Percentiles rank a stretch among this genome's conserved stretches.
These are phyloP conservation scores for Podospora pseudoanserina DNA, from an alignment of 495 filamentous ascomycete species.

Conservation along the genomic window DNA sequence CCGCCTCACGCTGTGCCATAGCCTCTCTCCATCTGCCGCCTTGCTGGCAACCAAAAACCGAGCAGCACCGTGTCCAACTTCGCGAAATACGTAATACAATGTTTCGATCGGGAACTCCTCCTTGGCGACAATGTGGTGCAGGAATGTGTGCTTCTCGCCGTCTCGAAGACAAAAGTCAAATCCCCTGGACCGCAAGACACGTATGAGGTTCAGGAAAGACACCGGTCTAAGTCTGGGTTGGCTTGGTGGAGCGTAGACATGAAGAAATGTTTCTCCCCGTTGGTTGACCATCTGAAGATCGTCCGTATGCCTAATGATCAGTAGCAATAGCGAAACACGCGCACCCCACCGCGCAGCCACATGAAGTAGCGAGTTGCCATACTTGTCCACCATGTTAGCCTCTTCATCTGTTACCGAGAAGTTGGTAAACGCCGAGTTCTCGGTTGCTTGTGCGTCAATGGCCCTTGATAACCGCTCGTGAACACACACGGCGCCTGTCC, in stretches of 20 bases:
- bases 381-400: conserved; percentile 31
- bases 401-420: conserved; percentile 32
- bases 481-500: conserved; percentile 18
- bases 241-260: conserved; percentile 31
- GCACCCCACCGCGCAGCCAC: conserved; percentile 35
- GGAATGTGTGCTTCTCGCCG: conserved; percentile 30
- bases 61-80: conserved; percentile 32
- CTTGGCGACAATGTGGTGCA: conserved; percentile 30
- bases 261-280: conserved; percentile 35
- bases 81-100: conserved; percentile 30
- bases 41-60: conserved; percentile 35
- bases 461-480: conserved; percentile 31
- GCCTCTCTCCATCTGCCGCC: conserved; percentile 25
- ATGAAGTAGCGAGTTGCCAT: conserved; percentile 34
- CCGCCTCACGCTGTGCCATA: conserved; percentile 32
- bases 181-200: conserved; percentile 27
- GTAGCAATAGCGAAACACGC: conserved; percentile 29
- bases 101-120: conserved; percentile 32
- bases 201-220: conserved; percentile 34
- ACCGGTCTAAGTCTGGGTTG: conserved; percentile 27
- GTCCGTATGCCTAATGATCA: conserved; percentile 31
- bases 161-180: conserved; percentile 36
- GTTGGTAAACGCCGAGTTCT: conserved; percentile 25
- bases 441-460: conserved; percentile 28
- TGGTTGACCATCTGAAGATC: conserved; percentile 32